Conservation (phyloP, 495 filamentous ascomycete genomes). For the Pyrenopolyporus hunteri region DNA sequence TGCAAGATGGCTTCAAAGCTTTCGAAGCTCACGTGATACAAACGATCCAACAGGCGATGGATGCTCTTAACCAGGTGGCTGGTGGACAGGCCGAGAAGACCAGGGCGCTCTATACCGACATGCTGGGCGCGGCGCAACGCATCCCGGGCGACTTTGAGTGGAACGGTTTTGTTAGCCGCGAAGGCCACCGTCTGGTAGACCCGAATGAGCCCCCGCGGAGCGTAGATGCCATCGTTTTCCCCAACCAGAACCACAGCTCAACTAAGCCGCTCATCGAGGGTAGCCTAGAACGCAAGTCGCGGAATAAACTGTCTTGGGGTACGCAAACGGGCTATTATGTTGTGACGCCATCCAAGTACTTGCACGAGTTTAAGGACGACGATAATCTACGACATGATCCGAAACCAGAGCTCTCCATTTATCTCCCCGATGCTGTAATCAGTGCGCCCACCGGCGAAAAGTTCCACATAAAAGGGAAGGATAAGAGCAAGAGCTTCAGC, state of each 20-base stretch:
- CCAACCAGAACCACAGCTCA: constrained; percentile 82
- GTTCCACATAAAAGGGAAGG: constrained; percentile 95
- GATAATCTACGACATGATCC: constrained; percentile 86
- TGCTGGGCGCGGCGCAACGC: constrained; percentile 75
- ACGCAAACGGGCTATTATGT: constrained; percentile 87
- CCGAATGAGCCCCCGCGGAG: constrained; percentile 73
- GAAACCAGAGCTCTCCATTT: constrained; percentile 83
- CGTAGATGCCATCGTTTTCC: constrained; percentile 75
- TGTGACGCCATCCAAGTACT: constrained; percentile 79
- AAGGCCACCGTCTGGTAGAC: constrained; percentile 75
- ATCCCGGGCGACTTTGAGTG: constrained; percentile 93
- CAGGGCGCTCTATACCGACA: constrained; percentile 80
- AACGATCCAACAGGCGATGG: constrained; percentile 80
- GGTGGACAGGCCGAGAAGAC: constrained; percentile 81
- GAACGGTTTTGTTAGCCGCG: constrained; percentile 77
- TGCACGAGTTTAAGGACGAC: constrained; percentile 95
- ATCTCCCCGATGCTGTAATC: constrained; percentile 87
- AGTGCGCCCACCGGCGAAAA: constrained; percentile 77
- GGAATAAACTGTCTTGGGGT: constrained; percentile 73
- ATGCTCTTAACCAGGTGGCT: constrained; percentile 77
- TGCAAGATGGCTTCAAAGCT: constrained; percentile 84
- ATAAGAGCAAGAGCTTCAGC: constrained; percentile 60
- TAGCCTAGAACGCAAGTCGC: constrained; percentile 81
- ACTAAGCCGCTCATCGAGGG: constrained; percentile 88
- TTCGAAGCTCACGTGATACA: constrained; percentile 88